phyloP scores from a whole-genome alignment of 108 stramenopile genomes.

The Fistulifera solaris region DNA sequence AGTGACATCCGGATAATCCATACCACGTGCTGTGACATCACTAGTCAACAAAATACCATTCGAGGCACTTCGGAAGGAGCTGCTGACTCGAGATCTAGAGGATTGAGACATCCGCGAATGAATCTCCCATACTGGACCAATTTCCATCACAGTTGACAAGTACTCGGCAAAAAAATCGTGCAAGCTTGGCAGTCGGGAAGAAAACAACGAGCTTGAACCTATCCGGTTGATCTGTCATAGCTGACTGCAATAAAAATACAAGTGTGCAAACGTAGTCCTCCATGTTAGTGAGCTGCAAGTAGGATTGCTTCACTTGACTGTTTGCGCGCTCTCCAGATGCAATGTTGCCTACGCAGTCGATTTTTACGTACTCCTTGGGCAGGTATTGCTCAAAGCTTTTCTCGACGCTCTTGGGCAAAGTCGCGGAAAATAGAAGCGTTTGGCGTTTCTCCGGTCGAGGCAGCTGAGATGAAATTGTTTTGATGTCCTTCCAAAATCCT shows the following conservation, averaged over 20 bases:
- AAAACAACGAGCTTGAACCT: conserved; percentile 78
- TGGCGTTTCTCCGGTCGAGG: conserved; percentile 65
- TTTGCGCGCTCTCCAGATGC: conserved; percentile 22
- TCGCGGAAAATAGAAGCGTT: conserved; percentile 93
- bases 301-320: conserved; percentile 42
- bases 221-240: conserved; percentile 37
- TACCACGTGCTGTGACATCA: conserved; percentile 89
- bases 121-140: conserved; percentile 6
- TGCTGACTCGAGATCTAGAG: not conserved
- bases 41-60: conserved; percentile 57
- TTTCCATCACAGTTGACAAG: conserved; percentile 3
- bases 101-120: conserved; percentile 9
- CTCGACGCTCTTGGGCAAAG: conserved; percentile 60
- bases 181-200: conserved; percentile 82
- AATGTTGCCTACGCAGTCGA: conserved; percentile 42
- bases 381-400: conserved; percentile 38
- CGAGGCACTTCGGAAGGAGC: not conserved
- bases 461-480: conserved; percentile 58
- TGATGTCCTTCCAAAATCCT: conserved; percentile 81
- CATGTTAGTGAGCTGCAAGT: conserved; percentile 31
- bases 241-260: conserved; percentile 21
- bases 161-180: conserved; percentile 39
- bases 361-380: conserved; percentile 33
- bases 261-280: conserved; percentile 33
- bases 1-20: conserved; percentile 67